phyloP scores from a whole-genome alignment of 805 yeast species.

The Starmerella khaoyaiensis region DNA sequence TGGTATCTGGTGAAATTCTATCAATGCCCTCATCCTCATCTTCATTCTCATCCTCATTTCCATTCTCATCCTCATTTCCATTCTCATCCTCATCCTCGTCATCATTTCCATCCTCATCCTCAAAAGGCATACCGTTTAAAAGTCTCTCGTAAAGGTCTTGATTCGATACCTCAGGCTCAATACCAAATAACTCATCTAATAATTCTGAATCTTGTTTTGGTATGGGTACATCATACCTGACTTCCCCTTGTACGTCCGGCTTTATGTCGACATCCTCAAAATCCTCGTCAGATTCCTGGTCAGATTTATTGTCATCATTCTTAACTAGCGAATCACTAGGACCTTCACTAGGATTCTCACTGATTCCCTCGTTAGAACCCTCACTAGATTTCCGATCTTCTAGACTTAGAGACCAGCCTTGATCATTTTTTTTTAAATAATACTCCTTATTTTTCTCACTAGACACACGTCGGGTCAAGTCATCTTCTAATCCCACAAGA shows the following conservation, averaged over 20 bases:
- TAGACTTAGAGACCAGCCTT: constrained; percentile 73
- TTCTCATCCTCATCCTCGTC: constrained; percentile 21
- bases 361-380: too few species aligned
- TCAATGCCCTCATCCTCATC: background rate
- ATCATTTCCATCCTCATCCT: background rate
- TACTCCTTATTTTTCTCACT: constrained; percentile 73
- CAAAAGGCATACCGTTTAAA: too few species aligned
- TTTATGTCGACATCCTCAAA: background rate
- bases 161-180: too few species aligned
- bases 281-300: background rate
- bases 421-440: constrained; percentile 57
- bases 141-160: too few species aligned
- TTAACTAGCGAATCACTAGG: background rate
- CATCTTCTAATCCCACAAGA: constrained; percentile 60
- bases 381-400: constrained; percentile 27
- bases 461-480: constrained; percentile 47
- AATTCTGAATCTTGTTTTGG: too few species aligned
- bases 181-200: too few species aligned
- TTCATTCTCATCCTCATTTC: constrained; percentile 59
- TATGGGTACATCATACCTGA: too few species aligned
- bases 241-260: background rate
- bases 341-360: too few species aligned
- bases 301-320: background rate
- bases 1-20: background rate
- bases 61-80: constrained; percentile 36